Percentiles rank a stretch among this genome's conserved stretches.
Evolutionary conservation across 1,139 yeast genomes (phyloP).

Genomic region (Casaregolazyma lundiana): DNA sequence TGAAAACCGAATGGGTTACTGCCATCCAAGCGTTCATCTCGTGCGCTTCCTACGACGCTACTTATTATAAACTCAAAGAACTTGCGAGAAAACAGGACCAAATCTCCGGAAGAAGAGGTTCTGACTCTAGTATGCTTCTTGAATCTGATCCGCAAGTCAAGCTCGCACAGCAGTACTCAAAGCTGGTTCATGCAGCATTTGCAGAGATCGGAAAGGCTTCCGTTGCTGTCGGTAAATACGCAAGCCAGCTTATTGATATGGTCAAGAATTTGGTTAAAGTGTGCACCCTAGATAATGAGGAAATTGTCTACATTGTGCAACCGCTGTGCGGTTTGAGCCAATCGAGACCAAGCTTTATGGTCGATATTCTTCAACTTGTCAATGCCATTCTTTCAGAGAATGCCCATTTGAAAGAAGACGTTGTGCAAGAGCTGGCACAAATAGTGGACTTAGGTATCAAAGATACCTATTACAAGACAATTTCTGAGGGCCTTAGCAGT

Average conservation of each 20-base stretch:
- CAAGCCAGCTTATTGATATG: conserved; percentile 11
- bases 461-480: conserved; percentile 47
- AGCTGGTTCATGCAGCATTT: conserved; percentile 20
- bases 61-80: conserved; percentile 24
- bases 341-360: conserved; percentile 18
- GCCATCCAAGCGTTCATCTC: conserved; percentile 25
- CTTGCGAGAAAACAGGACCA: conserved; percentile 1
- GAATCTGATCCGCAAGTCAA: conserved; percentile 27
- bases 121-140: conserved; percentile 32
- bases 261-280: conserved; percentile 13
- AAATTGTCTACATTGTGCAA: conserved; percentile 7
- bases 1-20: conserved; percentile 18
- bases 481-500: conserved; percentile 46
- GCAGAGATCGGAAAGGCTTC: conserved; percentile 8
- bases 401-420: conserved; percentile 18
- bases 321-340: conserved; percentile 3
- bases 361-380: conserved; percentile 24
- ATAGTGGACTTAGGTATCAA: conserved; percentile 44
- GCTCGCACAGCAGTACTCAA: conserved; percentile 19
- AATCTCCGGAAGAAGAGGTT: conserved; percentile 27
- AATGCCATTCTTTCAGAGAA: conserved; percentile 17
- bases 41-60: conserved; percentile 28
- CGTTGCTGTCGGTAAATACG: conserved; percentile 5
- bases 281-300: conserved; percentile 1
- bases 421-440: conserved; percentile 28